These are phyloP conservation scores for Dunaliella primolecta DNA, from an alignment of 139 green algal genomes.

Conservation along the genomic window DNA sequence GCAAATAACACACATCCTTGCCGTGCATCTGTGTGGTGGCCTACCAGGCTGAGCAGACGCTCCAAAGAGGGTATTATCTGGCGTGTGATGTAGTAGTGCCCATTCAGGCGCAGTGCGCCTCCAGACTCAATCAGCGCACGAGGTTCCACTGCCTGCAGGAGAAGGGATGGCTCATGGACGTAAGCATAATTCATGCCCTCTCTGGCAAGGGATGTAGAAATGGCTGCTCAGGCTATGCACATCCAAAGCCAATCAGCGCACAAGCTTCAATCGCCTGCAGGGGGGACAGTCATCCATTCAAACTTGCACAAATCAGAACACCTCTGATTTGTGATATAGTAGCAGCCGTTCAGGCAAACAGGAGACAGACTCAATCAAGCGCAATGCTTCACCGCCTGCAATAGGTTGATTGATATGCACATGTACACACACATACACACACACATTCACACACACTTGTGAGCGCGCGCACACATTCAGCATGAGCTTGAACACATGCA, in stretches of 20 bases:
- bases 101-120: constrained; percentile 73
- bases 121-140: constrained; percentile 63
- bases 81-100: constrained; percentile 93
- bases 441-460: neutral
- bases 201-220: constrained; percentile 96
- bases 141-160: constrained; percentile 58
- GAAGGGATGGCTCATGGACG: too few species aligned
- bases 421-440: neutral
- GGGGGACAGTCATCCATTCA: neutral
- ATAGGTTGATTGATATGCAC: neutral
- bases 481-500: too few species aligned
- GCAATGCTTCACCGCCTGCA: neutral
- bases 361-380: too few species aligned
- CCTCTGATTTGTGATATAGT: neutral
- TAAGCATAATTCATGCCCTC: too few species aligned
- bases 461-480: too few species aligned
- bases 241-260: constrained; percentile 62
- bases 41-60: constrained; percentile 82
- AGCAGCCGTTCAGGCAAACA: neutral
- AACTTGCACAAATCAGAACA: too few species aligned
- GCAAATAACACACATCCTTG: too few species aligned
- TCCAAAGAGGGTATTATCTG: constrained; percentile 91
- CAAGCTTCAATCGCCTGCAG: constrained; percentile 59
- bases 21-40: too few species aligned
- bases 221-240: constrained; percentile 64